Evolutionary conservation across 2,329 filamentous ascomycete genomes (phyloP).

Genomic region (Trichoderma simmonsii): DNA sequence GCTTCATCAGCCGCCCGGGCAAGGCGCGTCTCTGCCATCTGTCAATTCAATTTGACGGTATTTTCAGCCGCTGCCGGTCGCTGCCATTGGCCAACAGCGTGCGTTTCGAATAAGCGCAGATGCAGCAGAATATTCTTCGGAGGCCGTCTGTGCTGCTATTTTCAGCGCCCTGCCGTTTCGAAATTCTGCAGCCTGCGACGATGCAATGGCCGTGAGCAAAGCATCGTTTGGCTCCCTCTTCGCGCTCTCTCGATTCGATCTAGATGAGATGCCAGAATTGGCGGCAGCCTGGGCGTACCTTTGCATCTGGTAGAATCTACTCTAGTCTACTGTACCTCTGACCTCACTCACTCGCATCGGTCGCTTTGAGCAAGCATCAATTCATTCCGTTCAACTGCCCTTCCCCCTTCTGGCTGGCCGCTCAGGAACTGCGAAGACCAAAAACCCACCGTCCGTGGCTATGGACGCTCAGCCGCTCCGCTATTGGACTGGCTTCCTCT

Average conservation of each 20-base stretch:
- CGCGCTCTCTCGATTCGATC: neutral
- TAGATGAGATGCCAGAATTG: neutral
- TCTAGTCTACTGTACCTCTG: neutral
- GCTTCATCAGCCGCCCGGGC: neutral
- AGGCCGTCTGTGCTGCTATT: constrained; percentile 11
- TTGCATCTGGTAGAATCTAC: neutral
- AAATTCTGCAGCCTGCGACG: constrained; percentile 5
- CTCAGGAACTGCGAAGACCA: neutral
- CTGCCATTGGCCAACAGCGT: neutral
- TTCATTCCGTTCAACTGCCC: neutral
- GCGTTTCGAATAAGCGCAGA: constrained; percentile 1
- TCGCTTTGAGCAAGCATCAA: neutral
- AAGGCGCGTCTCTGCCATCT: neutral
- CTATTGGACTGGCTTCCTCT: constrained; percentile 9
- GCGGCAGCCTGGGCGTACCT: neutral
- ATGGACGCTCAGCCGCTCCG: constrained; percentile 17
- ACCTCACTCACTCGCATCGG: neutral
- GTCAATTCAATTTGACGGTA: neutral
- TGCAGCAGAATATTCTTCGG: neutral
- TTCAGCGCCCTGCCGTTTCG: constrained; percentile 19
- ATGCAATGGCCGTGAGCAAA: neutral
- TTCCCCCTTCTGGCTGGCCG: constrained; percentile 14
- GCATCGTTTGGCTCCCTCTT: constrained; percentile 11
- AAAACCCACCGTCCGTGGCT: constrained; percentile 17
- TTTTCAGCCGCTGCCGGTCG: neutral